These are phyloP conservation scores for Penicillium ochrochloron DNA, from an alignment of 495 filamentous ascomycete species.

Conservation along the genomic window DNA sequence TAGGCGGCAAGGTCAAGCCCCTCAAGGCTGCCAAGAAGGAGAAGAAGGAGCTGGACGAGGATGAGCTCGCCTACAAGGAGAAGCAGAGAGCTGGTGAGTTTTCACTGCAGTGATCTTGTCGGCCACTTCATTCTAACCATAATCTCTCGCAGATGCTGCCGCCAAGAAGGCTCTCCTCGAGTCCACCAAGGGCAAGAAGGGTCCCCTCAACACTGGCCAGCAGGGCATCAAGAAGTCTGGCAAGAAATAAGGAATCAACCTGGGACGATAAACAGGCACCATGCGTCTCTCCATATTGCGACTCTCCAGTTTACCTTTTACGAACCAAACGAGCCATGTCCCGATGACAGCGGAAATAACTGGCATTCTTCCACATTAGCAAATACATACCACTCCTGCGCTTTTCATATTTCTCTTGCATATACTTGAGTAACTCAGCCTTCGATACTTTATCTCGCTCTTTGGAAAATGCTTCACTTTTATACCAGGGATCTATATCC, in stretches of 20 bases:
- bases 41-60: conserved; percentile 74
- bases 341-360: conserved; percentile 22
- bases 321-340: conserved; percentile 44
- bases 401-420: conserved; percentile 3
- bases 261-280: conserved; percentile 4
- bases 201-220: conserved; percentile 70
- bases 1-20: conserved; percentile 86
- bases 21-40: conserved; percentile 81
- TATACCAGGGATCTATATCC: not conserved
- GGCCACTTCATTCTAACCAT: not conserved
- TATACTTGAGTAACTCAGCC: conserved; percentile 1
- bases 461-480: not conserved
- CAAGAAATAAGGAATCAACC: conserved; percentile 66
- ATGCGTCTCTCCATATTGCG: conserved; percentile 3
- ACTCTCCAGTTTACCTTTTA: conserved; percentile 24
- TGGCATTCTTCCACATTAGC: conserved; percentile 18
- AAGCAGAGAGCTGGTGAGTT: conserved; percentile 73
- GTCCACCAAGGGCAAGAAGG: conserved; percentile 62
- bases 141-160: conserved; percentile 65
- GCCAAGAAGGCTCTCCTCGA: conserved; percentile 74
- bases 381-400: conserved; percentile 11
- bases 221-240: conserved; percentile 92
- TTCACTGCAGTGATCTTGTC: not conserved
- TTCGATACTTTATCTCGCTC: not conserved
- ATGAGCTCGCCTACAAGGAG: conserved; percentile 74